These are phyloP conservation scores for Xenoacremonium recifei DNA, from an alignment of 2,329 filamentous ascomycete species.

Conservation along the genomic window DNA sequence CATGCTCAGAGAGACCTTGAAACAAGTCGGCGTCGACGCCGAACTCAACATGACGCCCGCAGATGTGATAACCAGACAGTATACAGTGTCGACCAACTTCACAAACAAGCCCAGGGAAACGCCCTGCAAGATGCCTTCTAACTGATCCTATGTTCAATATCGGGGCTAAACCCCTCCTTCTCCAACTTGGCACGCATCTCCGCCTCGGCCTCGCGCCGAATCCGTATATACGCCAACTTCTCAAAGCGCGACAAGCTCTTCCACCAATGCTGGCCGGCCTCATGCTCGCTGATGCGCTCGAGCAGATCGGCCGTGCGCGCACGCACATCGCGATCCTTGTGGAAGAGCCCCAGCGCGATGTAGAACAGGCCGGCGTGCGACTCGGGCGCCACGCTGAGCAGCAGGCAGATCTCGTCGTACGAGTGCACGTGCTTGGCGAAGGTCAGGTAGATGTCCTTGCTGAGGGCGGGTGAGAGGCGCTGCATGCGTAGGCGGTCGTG, in stretches of 20 bases:
- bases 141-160: slow-evolving; percentile 49
- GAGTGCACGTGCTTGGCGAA: slow-evolving; percentile 72
- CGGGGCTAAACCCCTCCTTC: slow-evolving; percentile 40
- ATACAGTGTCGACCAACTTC: no score
- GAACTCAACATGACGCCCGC: slow-evolving; percentile 10
- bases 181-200: slow-evolving; percentile 48
- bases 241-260: slow-evolving; percentile 80
- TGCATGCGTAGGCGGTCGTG: slow-evolving; percentile 86
- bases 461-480: slow-evolving; percentile 72
- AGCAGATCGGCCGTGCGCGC: slow-evolving; percentile 75
- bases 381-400: slow-evolving; percentile 80
- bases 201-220: slow-evolving; percentile 64
- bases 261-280: slow-evolving; percentile 94
- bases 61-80: no score
- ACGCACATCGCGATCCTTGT: slow-evolving; percentile 79
- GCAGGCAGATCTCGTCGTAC: slow-evolving; percentile 82
- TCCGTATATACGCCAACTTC: slow-evolving; percentile 79
- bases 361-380: slow-evolving; percentile 89
- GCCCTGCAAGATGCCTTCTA: slow-evolving; percentile 29
- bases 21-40: slow-evolving; percentile 12
- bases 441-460: slow-evolving; percentile 81
- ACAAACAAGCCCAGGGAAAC: slow-evolving; percentile 1
- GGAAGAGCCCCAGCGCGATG: slow-evolving; percentile 85
- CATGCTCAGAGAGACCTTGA: no score
- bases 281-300: slow-evolving; percentile 79